These are phyloP conservation scores for Phialophora tarda DNA, from an alignment of 2,329 filamentous ascomycete genomes.

Conservation along the genomic window DNA sequence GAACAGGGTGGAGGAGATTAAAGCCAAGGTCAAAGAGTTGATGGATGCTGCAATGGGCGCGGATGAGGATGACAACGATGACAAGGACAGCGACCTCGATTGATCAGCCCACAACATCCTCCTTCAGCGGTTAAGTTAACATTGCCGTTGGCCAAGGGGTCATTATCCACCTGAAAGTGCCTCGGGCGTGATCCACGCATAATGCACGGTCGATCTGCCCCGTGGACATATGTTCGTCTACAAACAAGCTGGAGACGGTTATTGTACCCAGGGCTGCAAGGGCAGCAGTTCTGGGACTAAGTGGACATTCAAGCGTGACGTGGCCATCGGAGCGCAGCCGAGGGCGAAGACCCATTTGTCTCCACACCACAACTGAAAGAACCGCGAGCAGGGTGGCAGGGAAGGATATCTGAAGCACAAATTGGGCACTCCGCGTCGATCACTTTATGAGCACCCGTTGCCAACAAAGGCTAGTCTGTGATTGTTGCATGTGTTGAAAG, in stretches of 20 bases:
- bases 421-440: neutral
- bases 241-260: neutral
- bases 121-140: neutral
- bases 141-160: neutral
- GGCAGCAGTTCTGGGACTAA: neutral
- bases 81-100: slow-evolving; percentile 41
- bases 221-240: neutral
- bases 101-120: slow-evolving; percentile 36
- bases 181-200: neutral
- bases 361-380: neutral
- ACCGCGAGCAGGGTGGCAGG: neutral
- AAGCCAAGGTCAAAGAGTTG: slow-evolving; percentile 38
- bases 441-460: neutral
- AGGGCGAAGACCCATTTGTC: neutral
- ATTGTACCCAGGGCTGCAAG: neutral
- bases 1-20: slow-evolving; percentile 41
- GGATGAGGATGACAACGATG: slow-evolving; percentile 39
- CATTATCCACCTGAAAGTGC: neutral
- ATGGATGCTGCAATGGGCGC: slow-evolving; percentile 41
- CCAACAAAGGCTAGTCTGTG: neutral
- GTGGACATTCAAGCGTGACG: neutral
- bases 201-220: neutral
- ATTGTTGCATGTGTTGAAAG: neutral
- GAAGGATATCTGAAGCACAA: slow-evolving; percentile 7
- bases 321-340: neutral